A percentile compares a stretch with the other conserved stretches of the same genome.
These are phyloP conservation scores for Royoungia palumana DNA, from an alignment of 768 basidiomycete species.

Conservation along the genomic window DNA sequence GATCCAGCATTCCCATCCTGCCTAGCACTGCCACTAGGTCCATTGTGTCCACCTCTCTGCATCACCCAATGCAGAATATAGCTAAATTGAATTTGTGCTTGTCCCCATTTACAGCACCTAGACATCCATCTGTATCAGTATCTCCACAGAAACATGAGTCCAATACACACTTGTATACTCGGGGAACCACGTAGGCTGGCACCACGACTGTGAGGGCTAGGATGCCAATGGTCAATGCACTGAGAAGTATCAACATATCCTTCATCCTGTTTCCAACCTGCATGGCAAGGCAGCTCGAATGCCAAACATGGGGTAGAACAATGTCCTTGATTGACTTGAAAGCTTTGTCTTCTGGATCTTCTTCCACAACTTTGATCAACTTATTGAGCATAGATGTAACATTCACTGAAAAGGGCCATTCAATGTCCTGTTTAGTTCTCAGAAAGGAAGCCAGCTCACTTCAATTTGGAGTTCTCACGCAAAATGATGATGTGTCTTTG, in stretches of 20 bases:
- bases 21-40: too few species aligned
- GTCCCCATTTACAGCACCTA: too few species aligned
- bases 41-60: too few species aligned
- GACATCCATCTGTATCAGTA: neutral
- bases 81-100: too few species aligned
- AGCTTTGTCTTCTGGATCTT: constrained; percentile 8
- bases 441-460: neutral
- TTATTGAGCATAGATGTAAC: neutral
- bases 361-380: neutral
- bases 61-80: too few species aligned
- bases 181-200: constrained; percentile 8
- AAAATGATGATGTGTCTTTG: neutral
- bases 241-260: constrained; percentile 6
- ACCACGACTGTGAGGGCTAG: constrained; percentile 1
- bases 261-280: constrained; percentile 2
- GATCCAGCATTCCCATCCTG: too few species aligned
- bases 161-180: constrained; percentile 9
- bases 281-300: constrained; percentile 17
- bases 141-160: neutral
- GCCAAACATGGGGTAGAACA: constrained; percentile 17
- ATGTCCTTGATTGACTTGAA: constrained; percentile 16
- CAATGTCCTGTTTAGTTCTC: neutral
- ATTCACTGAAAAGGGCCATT: neutral
- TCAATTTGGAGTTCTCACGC: neutral
- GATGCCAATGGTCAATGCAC: constrained; percentile 16